Base-by-base conservation (phyloP, 345 rosid genomes). In the Gossypium arboreum region DNA sequence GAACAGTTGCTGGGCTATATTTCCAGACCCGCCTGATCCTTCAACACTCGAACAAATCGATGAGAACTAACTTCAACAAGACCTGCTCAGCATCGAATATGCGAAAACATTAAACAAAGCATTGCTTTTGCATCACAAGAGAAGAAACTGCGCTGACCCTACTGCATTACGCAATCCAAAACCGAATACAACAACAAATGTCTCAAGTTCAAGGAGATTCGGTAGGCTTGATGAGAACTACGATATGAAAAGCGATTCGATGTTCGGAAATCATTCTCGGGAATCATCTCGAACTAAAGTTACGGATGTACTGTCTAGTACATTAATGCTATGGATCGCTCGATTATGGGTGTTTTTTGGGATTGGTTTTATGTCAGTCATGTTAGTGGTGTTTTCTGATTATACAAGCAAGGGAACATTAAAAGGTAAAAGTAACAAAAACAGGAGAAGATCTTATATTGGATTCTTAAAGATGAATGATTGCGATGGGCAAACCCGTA, bases 21-120 rank as follows among this genome's bases (percentile, higher is more conserved):
- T 95, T 83, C 98, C 97, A 3, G 94, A 90, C 77, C 97, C 97
- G 17, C 99, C 99, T 4, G 85, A 77, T 68, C 87, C 93, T 70
- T 83, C 85, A 9, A 77, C 85, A 15, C 87, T 91, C 6, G 81
- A 88, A 72, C 83, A 54, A 47, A 79, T 89, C 57, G 86, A 91
- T 70, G 81, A 84, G 29, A 57, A 86, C 63, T 67, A 72, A 75
- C 83, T 76, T 20, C 88, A 84, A 55, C 85, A 90, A 75, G 97
- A 95, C 86, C 89, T 90, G 64, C 94, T 95, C 59, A 93, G 97
- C 81, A 89, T 95, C 18, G 99, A 93, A 85, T 95, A 98, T 77
- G 99, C 82, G 20, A 88, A 84, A 81, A 90, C 78, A 72, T 84
- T 95, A 17, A 91, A 91, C 43, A 89, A 93, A 81, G 99, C 94